Evolutionary conservation across 2,329 filamentous ascomycete genomes (phyloP), one percentile per base, ranked within the genome.

Genomic region (Gnomoniopsis sp.): DNA sequence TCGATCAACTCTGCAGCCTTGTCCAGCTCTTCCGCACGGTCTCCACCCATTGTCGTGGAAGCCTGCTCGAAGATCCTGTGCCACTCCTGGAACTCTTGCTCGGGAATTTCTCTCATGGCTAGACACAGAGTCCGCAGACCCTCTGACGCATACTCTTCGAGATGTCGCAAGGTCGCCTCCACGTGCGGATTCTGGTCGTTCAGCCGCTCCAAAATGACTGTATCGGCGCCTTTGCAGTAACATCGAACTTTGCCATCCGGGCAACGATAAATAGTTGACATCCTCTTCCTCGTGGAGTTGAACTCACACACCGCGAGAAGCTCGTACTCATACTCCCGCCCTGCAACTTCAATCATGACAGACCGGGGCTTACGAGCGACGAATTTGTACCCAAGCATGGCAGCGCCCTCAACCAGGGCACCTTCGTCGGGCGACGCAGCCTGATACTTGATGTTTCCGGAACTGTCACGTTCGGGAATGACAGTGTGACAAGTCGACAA

Each of bases 61-160:
- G 95, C 95, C 65, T 88, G 88, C 61, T 97, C 93, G 70, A 88
- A 98, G 33, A 99, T 85, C 64, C 88, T 82, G 71, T 82, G 84
- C 95, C 95, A 99, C 69, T 96, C 88, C 65, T 86, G 83, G 68
- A 88, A 99, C 69, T 99, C 95, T 26, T 89, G 81, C 64, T 99
- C 93, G 0, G 93, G 87, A 22, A 99, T 79, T 72, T 98, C 95
- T 57, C 95, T 89, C 88, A 96, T 91, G 11, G 95, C 92, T 64
- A 99, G 78, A 75, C 96, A 99, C 15, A 99, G 84, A 6, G 95
- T 99, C 67, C 95, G 89, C 53, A 99, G 80, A 73, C 95, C 96
- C 66, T 99, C 95, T 0, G 93, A 96, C 7, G 95, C 95, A 71
- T 99, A 99, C 69, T 99, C 96, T 74, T 99, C 96, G n/a, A 99